Evolutionary conservation across 352 stramenopile genomes (phyloP).

Genomic region (Pythium volutum): DNA sequence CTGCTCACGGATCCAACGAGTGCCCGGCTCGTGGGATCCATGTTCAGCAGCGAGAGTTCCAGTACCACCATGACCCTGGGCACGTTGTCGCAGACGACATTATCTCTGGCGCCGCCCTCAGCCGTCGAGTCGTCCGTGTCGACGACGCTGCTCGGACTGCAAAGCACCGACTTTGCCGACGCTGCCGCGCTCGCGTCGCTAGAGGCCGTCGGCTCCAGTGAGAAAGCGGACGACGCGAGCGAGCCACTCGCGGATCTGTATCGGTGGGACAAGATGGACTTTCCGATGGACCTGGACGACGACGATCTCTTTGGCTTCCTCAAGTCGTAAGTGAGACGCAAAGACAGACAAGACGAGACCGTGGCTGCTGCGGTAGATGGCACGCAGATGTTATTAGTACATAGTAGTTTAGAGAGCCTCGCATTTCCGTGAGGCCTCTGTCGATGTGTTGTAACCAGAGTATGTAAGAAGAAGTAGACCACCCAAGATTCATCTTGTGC

Average conservation of each 20-base stretch:
- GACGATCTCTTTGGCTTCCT: conserved; percentile 86
- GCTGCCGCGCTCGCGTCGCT: conserved; percentile 16
- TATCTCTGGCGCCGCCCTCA: conserved; percentile 1
- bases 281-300: conserved; percentile 81
- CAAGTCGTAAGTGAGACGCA: conserved; percentile 48
- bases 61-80: background rate
- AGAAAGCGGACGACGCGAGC: conserved; percentile 32
- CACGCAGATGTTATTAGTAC: too few species aligned
- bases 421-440: too few species aligned
- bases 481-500: too few species aligned
- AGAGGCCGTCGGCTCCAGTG: conserved; percentile 27
- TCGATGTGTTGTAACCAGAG: too few species aligned
- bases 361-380: background rate
- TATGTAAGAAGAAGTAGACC: too few species aligned
- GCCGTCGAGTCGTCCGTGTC: conserved; percentile 17
- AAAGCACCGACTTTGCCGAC: conserved; percentile 14
- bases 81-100: background rate
- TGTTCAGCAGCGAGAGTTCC: background rate
- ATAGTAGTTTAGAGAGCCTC: background rate
- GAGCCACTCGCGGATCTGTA: conserved; percentile 62
- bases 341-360: background rate
- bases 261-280: conserved; percentile 75
- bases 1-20: background rate
- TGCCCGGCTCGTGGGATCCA: conserved; percentile 25
- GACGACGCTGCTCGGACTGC: conserved; percentile 16